Conservation (phyloP, 805 yeast species). For the Wickerhamomyces strasburgensis region DNA sequence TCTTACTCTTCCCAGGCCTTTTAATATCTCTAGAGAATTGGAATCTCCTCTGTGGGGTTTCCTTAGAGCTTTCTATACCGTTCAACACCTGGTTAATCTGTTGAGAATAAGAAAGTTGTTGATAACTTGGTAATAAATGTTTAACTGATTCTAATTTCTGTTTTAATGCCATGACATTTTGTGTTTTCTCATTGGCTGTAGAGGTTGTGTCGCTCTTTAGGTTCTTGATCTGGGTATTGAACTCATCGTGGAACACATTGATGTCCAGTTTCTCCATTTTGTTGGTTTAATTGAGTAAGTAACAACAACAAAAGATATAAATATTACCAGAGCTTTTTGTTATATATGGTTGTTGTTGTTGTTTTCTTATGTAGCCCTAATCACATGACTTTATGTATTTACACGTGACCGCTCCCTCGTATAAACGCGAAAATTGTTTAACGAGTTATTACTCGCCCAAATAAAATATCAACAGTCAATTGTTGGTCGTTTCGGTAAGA, state of each 20-base stretch:
- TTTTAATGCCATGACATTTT: conserved; percentile 6
- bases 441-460: too few relatives aligned
- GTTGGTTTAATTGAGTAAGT: background rate
- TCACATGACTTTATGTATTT: too few relatives aligned
- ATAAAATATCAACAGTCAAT: too few relatives aligned
- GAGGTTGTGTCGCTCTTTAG: background rate
- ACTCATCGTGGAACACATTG: too few relatives aligned
- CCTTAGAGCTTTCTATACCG: background rate
- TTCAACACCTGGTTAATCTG: conserved; percentile 9
- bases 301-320: background rate
- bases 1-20: background rate
- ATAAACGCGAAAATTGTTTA: too few relatives aligned
- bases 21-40: conserved; percentile 7
- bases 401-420: too few relatives aligned
- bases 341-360: too few relatives aligned
- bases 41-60: conserved; percentile 11
- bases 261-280: background rate
- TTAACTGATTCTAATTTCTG: conserved; percentile 12
- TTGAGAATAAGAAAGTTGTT: conserved; percentile 18
- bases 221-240: background rate
- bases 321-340: too few relatives aligned
- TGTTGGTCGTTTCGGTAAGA: too few relatives aligned
- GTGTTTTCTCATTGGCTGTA: conserved; percentile 8
- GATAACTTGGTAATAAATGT: conserved; percentile 20
- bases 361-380: too few relatives aligned